These are phyloP conservation scores for Eimeria praecox DNA, from an alignment of 169 alveolate genomes.

Conservation along the genomic window DNA sequence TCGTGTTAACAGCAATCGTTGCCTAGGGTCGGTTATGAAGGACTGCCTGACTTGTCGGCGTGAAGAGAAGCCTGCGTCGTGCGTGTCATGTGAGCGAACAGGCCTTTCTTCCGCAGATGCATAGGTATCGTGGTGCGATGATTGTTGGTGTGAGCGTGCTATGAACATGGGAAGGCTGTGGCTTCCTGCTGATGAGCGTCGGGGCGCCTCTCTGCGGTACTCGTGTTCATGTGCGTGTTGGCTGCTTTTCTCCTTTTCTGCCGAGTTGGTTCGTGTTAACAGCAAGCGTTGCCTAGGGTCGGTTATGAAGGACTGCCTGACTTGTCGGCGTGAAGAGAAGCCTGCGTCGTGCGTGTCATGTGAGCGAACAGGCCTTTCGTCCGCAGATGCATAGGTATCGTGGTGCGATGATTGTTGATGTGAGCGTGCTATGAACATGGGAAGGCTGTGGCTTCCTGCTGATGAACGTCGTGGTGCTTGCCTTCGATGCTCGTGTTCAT, in stretches of 20 bases:
- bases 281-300: too few relatives aligned
- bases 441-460: conserved; percentile 71
- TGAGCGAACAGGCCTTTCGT: not conserved
- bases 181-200: conserved; percentile 7
- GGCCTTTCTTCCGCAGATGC: not conserved
- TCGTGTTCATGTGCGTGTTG: too few relatives aligned
- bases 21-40: conserved; percentile 45
- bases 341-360: not conserved
- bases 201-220: too few relatives aligned
- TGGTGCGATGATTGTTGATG: conserved; percentile 22
- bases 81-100: not conserved
- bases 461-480: conserved; percentile 43
- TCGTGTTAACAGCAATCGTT: conserved; percentile 37
- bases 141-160: conserved; percentile 21
- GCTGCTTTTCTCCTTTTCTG: too few relatives aligned
- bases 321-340: too few relatives aligned
- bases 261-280: too few relatives aligned
- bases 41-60: conserved; percentile 70
- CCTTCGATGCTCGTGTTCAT: conserved; percentile 4
- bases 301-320: too few relatives aligned
- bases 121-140: not conserved
- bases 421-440: conserved; percentile 69
- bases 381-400: not conserved
- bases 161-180: conserved; percentile 16
- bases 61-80: not conserved